A percentile compares a stretch with the other conserved stretches of the same genome.
Evolutionary conservation across 768 basidiomycete genomes (phyloP).

Genomic region (Lentinula guzmanii): DNA sequence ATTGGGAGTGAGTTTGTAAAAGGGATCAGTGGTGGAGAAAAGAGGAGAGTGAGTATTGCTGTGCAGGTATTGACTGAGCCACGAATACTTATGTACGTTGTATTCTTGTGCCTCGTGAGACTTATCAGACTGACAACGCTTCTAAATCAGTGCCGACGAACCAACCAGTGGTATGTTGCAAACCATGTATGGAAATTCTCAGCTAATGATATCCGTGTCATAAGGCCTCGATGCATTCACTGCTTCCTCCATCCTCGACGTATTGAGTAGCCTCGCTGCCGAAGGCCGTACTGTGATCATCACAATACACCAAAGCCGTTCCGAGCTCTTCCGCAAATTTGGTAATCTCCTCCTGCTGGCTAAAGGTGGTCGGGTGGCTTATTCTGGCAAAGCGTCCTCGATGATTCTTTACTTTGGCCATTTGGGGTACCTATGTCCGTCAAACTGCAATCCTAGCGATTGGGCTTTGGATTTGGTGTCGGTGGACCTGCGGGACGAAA

Average conservation of each 20-base stretch:
- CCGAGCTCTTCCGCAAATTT: slow-evolving; percentile 42
- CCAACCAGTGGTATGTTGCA: slow-evolving; percentile 2
- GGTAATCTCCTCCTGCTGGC: slow-evolving; percentile 61
- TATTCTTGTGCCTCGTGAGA: slow-evolving; percentile 3
- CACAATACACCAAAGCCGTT: slow-evolving; percentile 14
- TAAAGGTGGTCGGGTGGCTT: slow-evolving; percentile 58
- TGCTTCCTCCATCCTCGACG: slow-evolving; percentile 35
- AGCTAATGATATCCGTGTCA: not conserved
- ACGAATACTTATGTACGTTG: slow-evolving; percentile 28
- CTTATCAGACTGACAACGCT: not conserved
- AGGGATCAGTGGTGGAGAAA: slow-evolving; percentile 34
- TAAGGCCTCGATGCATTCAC: slow-evolving; percentile 35
- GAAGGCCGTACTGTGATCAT: slow-evolving; percentile 35
- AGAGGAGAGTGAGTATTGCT: slow-evolving; percentile 38
- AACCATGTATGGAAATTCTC: not conserved
- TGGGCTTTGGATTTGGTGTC: slow-evolving; percentile 20
- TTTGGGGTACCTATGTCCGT: slow-evolving; percentile 59
- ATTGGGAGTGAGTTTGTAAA: slow-evolving; percentile 31
- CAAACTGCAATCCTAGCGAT: slow-evolving; percentile 75
- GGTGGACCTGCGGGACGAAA: slow-evolving; percentile 6
- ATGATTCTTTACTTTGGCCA: slow-evolving; percentile 57
- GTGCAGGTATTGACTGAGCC: slow-evolving; percentile 34
- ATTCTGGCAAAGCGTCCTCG: slow-evolving; percentile 48
- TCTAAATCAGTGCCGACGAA: slow-evolving; percentile 3
- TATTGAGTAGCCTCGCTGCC: slow-evolving; percentile 27